Evolutionary conservation across 495 filamentous ascomycete species (phyloP).

Genomic region (Penicillium daleae): DNA sequence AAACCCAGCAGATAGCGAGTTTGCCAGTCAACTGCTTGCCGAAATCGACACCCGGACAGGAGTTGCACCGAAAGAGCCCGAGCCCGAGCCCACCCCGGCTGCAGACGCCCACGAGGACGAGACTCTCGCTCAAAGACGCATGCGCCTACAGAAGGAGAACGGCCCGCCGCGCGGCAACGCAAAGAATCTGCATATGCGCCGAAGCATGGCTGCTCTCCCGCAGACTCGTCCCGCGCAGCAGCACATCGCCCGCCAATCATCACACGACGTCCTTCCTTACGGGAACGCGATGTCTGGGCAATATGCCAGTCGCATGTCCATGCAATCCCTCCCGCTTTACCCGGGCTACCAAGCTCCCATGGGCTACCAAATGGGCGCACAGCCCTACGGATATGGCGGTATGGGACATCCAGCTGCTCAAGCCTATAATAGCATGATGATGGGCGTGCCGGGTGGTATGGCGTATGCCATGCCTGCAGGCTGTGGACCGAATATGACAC

Average conservation of each 20-base stretch:
- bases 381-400: constrained; percentile 34
- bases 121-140: constrained; percentile 84
- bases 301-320: constrained; percentile 36
- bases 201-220: constrained; percentile 74
- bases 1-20: constrained; percentile 68
- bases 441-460: constrained; percentile 40
- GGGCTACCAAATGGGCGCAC: constrained; percentile 24
- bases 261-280: constrained; percentile 32
- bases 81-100: constrained; percentile 15
- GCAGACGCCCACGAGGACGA: constrained; percentile 62
- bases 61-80: constrained; percentile 24
- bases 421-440: constrained; percentile 36
- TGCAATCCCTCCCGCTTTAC: constrained; percentile 36
- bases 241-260: constrained; percentile 32
- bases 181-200: constrained; percentile 41
- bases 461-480: constrained; percentile 40
- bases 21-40: constrained; percentile 77
- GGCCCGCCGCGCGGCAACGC: constrained; percentile 37
- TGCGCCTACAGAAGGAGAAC: constrained; percentile 74
- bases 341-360: constrained; percentile 23
- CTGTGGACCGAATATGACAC: constrained; percentile 35
- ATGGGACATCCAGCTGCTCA: constrained; percentile 33
- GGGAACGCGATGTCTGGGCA: constrained; percentile 16
- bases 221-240: constrained; percentile 55
- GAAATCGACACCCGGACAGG: constrained; percentile 63